These are phyloP conservation scores for Mortierella alpina DNA, from an alignment of 192 early-diverging fungal genomes.

Conservation along the genomic window DNA sequence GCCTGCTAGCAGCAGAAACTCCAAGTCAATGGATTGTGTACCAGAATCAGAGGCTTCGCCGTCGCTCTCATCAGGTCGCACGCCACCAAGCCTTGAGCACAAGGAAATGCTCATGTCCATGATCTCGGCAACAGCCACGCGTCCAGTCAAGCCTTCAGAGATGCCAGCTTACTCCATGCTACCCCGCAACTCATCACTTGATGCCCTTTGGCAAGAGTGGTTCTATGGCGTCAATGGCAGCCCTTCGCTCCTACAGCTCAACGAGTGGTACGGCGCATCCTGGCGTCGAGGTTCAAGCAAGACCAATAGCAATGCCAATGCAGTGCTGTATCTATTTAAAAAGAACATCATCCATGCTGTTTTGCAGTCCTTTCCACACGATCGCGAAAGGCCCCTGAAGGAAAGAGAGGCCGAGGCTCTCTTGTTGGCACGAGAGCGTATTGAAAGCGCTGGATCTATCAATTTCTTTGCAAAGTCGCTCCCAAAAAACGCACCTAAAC, in stretches of 20 bases:
- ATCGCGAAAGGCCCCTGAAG: not conserved
- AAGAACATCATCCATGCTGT: slow-evolving; percentile 6
- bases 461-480: not conserved
- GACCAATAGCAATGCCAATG: slow-evolving; percentile 1
- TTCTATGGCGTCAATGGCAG: slow-evolving; percentile 1
- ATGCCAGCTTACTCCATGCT: slow-evolving; percentile 2
- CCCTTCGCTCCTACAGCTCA: slow-evolving; percentile 16
- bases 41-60: too few relatives aligned
- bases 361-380: slow-evolving; percentile 1
- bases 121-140: not conserved
- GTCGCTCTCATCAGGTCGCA: too few relatives aligned
- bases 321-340: slow-evolving; percentile 9
- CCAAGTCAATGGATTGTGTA: too few relatives aligned
- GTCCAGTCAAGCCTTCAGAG: not conserved
- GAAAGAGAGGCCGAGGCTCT: slow-evolving; percentile 6
- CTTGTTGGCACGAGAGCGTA: not conserved
- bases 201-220: slow-evolving; percentile 13
- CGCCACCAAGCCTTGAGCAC: too few relatives aligned
- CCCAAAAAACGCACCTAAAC: too few relatives aligned
- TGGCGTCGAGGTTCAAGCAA: slow-evolving; percentile 7
- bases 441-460: not conserved
- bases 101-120: too few relatives aligned
- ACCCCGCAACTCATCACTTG: not conserved
- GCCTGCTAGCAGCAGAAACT: too few relatives aligned
- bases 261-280: not conserved